Evolutionary conservation across 2,329 filamentous ascomycete genomes (phyloP).

Genomic region (Cryphonectria naterciae): DNA sequence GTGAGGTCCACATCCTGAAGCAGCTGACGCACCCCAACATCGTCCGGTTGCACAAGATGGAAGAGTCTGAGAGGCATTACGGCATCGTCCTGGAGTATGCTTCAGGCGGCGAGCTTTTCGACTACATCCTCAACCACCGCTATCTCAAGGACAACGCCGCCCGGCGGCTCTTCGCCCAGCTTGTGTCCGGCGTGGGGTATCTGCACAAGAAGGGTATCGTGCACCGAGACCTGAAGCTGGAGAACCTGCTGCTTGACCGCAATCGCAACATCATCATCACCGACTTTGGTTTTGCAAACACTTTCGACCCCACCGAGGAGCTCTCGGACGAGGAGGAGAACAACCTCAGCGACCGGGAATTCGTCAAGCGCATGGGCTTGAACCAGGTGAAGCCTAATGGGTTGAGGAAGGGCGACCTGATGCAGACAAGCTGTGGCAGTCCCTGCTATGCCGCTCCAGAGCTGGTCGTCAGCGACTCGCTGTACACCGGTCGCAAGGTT

Average conservation of each 20-base stretch:
- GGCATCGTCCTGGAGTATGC: slow-evolving; percentile 98
- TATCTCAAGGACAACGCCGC: slow-evolving; percentile 95
- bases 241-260: slow-evolving; percentile 91
- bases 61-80: slow-evolving; percentile 95
- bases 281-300: slow-evolving; percentile 98
- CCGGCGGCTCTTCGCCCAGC: slow-evolving; percentile 88
- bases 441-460: slow-evolving; percentile 97
- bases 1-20: slow-evolving; percentile 92
- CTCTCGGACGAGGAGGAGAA: slow-evolving; percentile 88
- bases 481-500: slow-evolving; percentile 97
- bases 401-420: slow-evolving; percentile 84
- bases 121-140: slow-evolving; percentile 95
- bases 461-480: slow-evolving; percentile 92
- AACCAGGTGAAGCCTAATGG: slow-evolving; percentile 78
- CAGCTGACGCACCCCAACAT: slow-evolving; percentile 91
- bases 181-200: slow-evolving; percentile 95
- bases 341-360: slow-evolving; percentile 83
- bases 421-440: slow-evolving; percentile 98
- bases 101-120: slow-evolving; percentile 95
- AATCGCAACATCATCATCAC: slow-evolving; percentile 99
- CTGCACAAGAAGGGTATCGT: slow-evolving; percentile 99
- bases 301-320: slow-evolving; percentile 88
- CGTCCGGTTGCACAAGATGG: slow-evolving; percentile 96
- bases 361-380: slow-evolving; percentile 82
- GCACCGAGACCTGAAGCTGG: slow-evolving; percentile 93